Conservation (phyloP, 768 basidiomycete genomes). For the Kwoniella heveanensis region DNA sequence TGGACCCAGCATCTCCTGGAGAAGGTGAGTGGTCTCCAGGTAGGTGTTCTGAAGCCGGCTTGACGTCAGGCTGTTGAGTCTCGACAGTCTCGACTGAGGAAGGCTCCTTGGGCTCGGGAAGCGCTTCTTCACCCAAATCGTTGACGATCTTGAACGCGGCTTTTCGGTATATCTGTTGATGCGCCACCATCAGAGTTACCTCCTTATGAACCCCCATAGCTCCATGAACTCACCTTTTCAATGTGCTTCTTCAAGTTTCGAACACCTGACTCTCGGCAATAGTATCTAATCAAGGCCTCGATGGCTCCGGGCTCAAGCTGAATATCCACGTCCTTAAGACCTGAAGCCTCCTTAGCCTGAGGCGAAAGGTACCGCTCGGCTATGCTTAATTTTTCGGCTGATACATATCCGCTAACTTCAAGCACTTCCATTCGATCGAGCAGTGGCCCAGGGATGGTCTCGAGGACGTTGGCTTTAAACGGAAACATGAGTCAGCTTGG, state of each 20-base stretch:
- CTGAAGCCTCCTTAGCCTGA: slow-evolving; percentile 87
- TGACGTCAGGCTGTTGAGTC: slow-evolving; percentile 61
- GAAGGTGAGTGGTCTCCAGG: slow-evolving; percentile 44
- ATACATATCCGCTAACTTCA: slow-evolving; percentile 91
- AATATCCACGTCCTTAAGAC: slow-evolving; percentile 82
- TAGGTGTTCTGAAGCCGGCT: slow-evolving; percentile 54
- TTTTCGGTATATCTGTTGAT: slow-evolving; percentile 84
- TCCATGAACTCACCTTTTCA: slow-evolving; percentile 70
- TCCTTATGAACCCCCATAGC: neutral
- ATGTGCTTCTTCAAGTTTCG: slow-evolving; percentile 97
- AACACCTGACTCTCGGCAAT: slow-evolving; percentile 95
- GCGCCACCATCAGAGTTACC: neutral
- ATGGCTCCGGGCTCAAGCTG: slow-evolving; percentile 73
- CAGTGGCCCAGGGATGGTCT: slow-evolving; percentile 89
- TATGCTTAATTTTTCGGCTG: slow-evolving; percentile 87
- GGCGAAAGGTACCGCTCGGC: slow-evolving; percentile 85
- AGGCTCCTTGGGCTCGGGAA: slow-evolving; percentile 67
- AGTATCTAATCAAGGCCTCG: slow-evolving; percentile 89
- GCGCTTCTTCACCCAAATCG: slow-evolving; percentile 81
- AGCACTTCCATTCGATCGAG: slow-evolving; percentile 96
- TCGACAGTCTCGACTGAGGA: slow-evolving; percentile 59
- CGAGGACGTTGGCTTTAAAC: slow-evolving; percentile 88
- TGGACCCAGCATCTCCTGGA: slow-evolving; percentile 40
- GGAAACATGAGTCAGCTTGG: neutral
- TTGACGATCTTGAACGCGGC: slow-evolving; percentile 87